Evolutionary conservation across 805 yeast genomes (phyloP), one percentile per base, ranked within the genome.

Genomic region (Hanseniaspora singularis): DNA sequence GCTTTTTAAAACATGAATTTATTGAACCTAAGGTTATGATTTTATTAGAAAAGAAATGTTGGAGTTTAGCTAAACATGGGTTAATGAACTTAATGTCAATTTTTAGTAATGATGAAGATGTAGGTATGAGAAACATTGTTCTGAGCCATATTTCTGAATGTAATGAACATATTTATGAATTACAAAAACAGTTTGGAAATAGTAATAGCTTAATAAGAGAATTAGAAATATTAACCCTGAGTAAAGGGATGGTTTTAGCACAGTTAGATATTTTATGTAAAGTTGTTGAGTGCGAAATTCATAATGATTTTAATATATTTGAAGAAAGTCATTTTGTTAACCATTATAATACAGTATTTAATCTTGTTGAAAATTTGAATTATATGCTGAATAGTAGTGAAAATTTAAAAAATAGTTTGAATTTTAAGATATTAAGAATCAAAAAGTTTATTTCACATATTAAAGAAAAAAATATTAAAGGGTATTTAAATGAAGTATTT

Each of bases 211-310:
- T 44, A 18, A 28, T 44, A 24, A 30, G 48, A 16, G 48, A 44
- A 12, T 30, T 44, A 22, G 48, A 44, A 19, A 37, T 34, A 2
- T n/a, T 37, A 20, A 30, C 39, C 5, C 15, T 44, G 12, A 34
- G 27, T 16, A 36, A 24, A 23, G 48, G 48, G 2, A 37, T 44
- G 33, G 41, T 44, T 10, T 22, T 44, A 22, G 38, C 40, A 8
- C 48, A 44, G 19, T 24, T 44, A 3, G 48, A 44, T 24, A 44
- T 44, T 10, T 27, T 44, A 4, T 20, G 41, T 15, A 44, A 44
- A 26, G 16, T 44, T 7, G 19, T 44, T 2, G 41, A 44, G 15
- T 31, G 38, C 37, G 48, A 44, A 18, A 44, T 44, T 15, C 38
- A 37, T 12, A 39, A 44, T 18, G 48, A 44, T 11, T 36, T 37